phyloP scores from a whole-genome alignment of 805 yeast species.

The Yarrowia phangngaensis region DNA sequence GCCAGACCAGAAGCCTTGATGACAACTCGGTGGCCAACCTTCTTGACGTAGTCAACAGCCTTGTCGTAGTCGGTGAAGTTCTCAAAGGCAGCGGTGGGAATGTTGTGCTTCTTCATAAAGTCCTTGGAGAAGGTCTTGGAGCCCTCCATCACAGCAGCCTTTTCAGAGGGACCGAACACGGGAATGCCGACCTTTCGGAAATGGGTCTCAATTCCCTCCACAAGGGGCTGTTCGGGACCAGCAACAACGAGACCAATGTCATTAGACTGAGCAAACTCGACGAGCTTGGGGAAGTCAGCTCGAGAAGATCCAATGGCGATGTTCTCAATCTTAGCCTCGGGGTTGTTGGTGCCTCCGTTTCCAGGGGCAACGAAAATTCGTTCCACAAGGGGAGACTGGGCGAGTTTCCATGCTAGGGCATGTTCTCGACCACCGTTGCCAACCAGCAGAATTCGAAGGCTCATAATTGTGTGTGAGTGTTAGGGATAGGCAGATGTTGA shows the following conservation, averaged over 20 bases:
- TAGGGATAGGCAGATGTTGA: background rate
- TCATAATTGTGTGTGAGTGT: conserved; percentile 12
- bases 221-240: conserved; percentile 99
- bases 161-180: conserved; percentile 91
- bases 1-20: conserved; percentile 98
- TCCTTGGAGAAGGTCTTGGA: conserved; percentile 91
- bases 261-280: conserved; percentile 67
- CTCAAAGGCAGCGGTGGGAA: conserved; percentile 90
- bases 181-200: conserved; percentile 85
- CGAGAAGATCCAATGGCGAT: conserved; percentile 64
- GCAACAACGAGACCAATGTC: conserved; percentile 76
- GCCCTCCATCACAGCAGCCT: conserved; percentile 94
- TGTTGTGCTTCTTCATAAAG: conserved; percentile 85
- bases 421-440: conserved; percentile 99
- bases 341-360: conserved; percentile 80
- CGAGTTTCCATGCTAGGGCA: conserved; percentile 87
- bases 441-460: conserved; percentile 67
- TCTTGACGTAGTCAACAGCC: conserved; percentile 67
- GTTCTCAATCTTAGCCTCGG: conserved; percentile 56
- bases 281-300: conserved; percentile 64
- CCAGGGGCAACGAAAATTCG: conserved; percentile 92
- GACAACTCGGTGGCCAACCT: conserved; percentile 71
- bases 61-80: conserved; percentile 73
- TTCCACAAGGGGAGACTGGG: conserved; percentile 68
- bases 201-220: conserved; percentile 77